phyloP scores from a whole-genome alignment of 306 rosid species.

The Malus asiatica region DNA sequence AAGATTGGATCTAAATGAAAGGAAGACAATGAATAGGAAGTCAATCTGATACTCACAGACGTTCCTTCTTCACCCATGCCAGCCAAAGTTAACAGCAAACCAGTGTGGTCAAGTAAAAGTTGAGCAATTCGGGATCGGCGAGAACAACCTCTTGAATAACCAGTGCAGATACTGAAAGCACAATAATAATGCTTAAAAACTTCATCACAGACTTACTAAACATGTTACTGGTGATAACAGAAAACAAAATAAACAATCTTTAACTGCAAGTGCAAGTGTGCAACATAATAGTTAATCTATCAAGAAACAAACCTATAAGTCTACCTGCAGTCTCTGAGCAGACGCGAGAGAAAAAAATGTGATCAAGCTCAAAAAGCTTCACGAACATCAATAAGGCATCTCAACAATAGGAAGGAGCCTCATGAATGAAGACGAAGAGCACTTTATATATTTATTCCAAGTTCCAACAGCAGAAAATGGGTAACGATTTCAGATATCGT shows the following conservation, averaged over 20 bases:
- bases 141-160: background rate
- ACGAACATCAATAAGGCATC: conserved; percentile 4
- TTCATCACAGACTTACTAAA: background rate
- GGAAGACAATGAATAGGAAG: background rate
- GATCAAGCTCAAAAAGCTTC: conserved; percentile 62
- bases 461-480: background rate
- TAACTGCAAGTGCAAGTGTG: conserved; percentile 1
- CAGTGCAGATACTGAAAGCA: conserved; percentile 7
- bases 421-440: background rate
- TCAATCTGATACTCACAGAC: conserved; percentile 53
- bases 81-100: conserved; percentile 88
- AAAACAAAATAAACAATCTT: background rate
- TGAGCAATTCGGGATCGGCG: conserved; percentile 20
- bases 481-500: background rate
- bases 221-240: background rate
- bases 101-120: conserved; percentile 33
- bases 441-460: background rate
- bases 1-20: background rate
- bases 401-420: conserved; percentile 4
- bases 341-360: conserved; percentile 91
- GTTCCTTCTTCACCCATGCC: conserved; percentile 88
- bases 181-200: background rate
- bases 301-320: conserved; percentile 66
- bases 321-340: conserved; percentile 96
- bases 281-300: background rate